Base-by-base conservation (phyloP, 2,329 filamentous ascomycete genomes). In the Neofusicoccum ribis region DNA sequence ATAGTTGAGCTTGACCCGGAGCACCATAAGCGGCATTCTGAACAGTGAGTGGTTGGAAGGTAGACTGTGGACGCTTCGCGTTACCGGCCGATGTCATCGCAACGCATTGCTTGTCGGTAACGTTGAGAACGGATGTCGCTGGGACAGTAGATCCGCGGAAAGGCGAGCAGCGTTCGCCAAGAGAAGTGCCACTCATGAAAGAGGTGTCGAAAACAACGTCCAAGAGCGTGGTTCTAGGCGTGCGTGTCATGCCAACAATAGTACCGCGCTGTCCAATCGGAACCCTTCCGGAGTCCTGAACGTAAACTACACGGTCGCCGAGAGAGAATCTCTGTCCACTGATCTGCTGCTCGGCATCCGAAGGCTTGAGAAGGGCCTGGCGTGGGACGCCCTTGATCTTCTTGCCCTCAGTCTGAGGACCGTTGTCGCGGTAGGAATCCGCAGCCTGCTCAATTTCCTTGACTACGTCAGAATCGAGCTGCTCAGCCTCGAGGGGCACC, bases 131-230 rank as follows among this genome's bases (percentile, higher is more conserved):
- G 0, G 91, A 91, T n/a, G 91, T 90, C 6, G 90, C 87, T 1
- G 92, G 88, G 3, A 99, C 93, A 0, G 95, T 97, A 76, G 95
- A 93, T 61, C 95, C 95, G 41, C 94, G 88, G 87, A 99, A 99
- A 43, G 92, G 89, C 31, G 93, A 92, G 74, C 94, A 97, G 66
- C 95, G 89, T 65, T 93, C 93, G 66, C 92, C 91, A 15, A 99
- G 85, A 0, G 91, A 95, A 1, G 93, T 97, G 68, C 95, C 95
- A 73, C 93, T 96, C 93, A 99, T 98, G 78, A 99, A 99, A 0
- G 92, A 91, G 12, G 88, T 87, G 76, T 99, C 96, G 79, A 97
- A 99, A 7, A 99, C 89, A 65, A 98, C 87, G 75, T 99, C 95
- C 43, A 99, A 84, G 65, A 97, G 84, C 52, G 91, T 86, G 31